Evolutionary conservation across 768 basidiomycete species (phyloP).

Genomic region (Leucosporidium yakuticum): DNA sequence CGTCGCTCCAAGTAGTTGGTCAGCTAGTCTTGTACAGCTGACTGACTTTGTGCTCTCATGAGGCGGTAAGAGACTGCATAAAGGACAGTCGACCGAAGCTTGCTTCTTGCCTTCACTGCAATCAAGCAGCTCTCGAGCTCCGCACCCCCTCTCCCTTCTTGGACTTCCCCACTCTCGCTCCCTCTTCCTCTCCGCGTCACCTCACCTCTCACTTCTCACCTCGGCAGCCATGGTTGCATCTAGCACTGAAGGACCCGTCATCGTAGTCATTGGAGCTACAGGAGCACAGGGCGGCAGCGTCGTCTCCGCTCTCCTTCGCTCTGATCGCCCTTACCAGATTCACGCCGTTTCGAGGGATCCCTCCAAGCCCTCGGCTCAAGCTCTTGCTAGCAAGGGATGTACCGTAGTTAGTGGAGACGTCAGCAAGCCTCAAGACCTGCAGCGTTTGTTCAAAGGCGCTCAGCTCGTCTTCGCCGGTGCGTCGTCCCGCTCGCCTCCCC

Average conservation of each 20-base stretch:
- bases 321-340: conserved; percentile 32
- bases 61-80: neutral
- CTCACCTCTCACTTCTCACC: neutral
- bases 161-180: neutral
- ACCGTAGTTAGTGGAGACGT: conserved; percentile 14
- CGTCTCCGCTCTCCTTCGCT: conserved; percentile 24
- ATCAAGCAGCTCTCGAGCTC: neutral
- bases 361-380: conserved; percentile 10
- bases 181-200: neutral
- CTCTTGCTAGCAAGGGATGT: conserved; percentile 11
- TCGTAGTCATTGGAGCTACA: conserved; percentile 36
- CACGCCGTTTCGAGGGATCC: conserved; percentile 35
- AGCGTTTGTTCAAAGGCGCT: conserved; percentile 16
- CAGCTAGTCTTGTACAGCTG: no score
- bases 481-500: neutral
- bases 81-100: neutral
- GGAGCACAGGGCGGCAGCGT: conserved; percentile 38
- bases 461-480: conserved; percentile 11
- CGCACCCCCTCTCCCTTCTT: neutral
- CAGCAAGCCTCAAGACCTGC: neutral
- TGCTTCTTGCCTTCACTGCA: neutral
- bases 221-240: neutral
- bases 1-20: no score
- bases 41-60: no score
- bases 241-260: neutral